Evolutionary conservation across 345 rosid species (phyloP).

Genomic region (Orychophragmus violaceus): DNA sequence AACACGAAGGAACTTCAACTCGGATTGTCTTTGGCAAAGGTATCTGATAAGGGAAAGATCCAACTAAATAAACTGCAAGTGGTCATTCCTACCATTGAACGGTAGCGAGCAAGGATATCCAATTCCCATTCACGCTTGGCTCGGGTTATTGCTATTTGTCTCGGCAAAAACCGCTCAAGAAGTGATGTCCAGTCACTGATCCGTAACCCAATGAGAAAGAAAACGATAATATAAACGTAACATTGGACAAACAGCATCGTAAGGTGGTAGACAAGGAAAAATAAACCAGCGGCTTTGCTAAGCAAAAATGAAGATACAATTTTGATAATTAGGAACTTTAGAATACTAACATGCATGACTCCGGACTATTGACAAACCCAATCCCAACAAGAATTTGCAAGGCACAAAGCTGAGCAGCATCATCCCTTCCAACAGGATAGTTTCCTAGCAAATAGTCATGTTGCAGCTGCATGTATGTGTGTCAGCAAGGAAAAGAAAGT

Average conservation of each 20-base stretch:
- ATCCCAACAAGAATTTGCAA: constrained; percentile 90
- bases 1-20: background rate
- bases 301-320: background rate
- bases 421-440: constrained; percentile 99
- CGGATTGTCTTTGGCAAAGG: background rate
- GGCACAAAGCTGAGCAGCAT: constrained; percentile 94
- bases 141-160: constrained; percentile 92
- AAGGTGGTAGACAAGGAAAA: background rate
- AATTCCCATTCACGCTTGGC: constrained; percentile 94
- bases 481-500: constrained; percentile 16
- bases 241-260: background rate
- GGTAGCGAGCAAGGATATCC: constrained; percentile 87
- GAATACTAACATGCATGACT: constrained; percentile 75
- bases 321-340: background rate
- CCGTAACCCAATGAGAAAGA: constrained; percentile 14
- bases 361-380: constrained; percentile 80
- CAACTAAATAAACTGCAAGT: background rate
- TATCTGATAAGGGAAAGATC: background rate
- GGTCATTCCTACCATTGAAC: constrained; percentile 54
- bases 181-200: constrained; percentile 85
- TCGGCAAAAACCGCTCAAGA: constrained; percentile 78
- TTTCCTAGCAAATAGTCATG: constrained; percentile 95
- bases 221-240: background rate
- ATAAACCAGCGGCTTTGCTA: background rate
- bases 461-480: constrained; percentile 61